Base-by-base conservation (phyloP, 2,329 filamentous ascomycete species). In the Hymenotorrendiella dingleyae region DNA sequence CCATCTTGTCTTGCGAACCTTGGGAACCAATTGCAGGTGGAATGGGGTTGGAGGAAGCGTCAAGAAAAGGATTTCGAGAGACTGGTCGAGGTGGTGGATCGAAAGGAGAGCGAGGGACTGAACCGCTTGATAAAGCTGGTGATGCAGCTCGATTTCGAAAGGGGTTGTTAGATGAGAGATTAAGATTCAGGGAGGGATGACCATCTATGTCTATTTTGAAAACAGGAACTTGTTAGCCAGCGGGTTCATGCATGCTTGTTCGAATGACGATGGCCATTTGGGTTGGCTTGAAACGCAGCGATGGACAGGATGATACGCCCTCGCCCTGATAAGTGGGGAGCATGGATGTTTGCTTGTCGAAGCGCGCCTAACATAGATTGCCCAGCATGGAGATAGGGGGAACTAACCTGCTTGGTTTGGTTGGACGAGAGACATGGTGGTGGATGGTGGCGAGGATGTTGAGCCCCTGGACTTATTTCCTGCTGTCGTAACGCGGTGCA, bases 21-120 rank as follows among this genome's bases (percentile, higher is more conserved):
- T 69, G 63, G 23, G 70, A 68, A 52, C 38, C 40, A 21, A 32
- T 29, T 37, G 42, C 38, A 43, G 45, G 33, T 20, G 29, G 41
- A 40, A 43, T 32, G 20, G 36, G 20, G 24, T 50, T 48, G 24
- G 43, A n/a, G 40, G 67, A 59, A 39, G 64, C 69, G 55, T 84
- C 83, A 50, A 89, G 73, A 61, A 90, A 90, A 26, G 85, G 85
- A 56, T 90, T 90, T 62, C 78, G 77, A 55, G 84, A 87, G 45
- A 79, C 65, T 43, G 81, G 82, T 58, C 81, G 74, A 55, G 56
- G 60, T 54, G 70, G 66, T 54, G 70, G 67, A 50, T 78, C 76
- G 60, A 80, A 79, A 48, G 74, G 80, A 51, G 75, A 82, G 49
- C 64, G 65, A 54, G 67, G 68, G 64, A 55, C 60, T 12, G 37